A percentile compares a stretch with the other conserved stretches of the same genome.
Conservation (phyloP, 768 basidiomycete genomes). For the Phaffia australis region DNA sequence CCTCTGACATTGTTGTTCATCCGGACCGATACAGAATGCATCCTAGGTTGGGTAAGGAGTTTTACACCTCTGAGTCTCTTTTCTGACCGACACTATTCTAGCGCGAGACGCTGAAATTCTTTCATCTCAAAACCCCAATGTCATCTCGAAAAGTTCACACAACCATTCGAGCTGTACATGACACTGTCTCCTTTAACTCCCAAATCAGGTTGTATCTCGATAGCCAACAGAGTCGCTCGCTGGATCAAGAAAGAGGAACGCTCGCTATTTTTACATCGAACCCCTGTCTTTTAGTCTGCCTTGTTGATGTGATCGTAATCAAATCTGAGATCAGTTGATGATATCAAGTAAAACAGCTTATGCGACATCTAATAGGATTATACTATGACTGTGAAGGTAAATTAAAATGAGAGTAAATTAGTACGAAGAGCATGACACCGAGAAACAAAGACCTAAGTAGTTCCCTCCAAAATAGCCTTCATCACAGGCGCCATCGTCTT, state of each 20-base stretch:
- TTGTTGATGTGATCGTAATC: too few species aligned
- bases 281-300: conserved; percentile 62
- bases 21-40: conserved; percentile 70
- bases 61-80: not conserved
- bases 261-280: conserved; percentile 69
- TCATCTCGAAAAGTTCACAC: conserved; percentile 57
- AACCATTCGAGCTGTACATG: conserved; percentile 84
- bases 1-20: conserved; percentile 79
- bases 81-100: not conserved
- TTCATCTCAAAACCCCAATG: not conserved
- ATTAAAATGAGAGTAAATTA: too few species aligned
- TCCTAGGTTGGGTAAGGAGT: conserved; percentile 87
- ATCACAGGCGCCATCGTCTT: conserved; percentile 40
- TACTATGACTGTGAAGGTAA: too few species aligned
- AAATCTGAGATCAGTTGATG: too few species aligned
- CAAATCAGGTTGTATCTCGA: conserved; percentile 74
- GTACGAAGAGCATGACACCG: too few species aligned
- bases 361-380: too few species aligned
- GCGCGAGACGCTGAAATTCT: not conserved
- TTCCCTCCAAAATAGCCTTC: conserved; percentile 24
- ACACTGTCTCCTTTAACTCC: conserved; percentile 69
- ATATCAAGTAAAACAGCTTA: too few species aligned
- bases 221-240: conserved; percentile 74
- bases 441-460: not conserved
- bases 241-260: conserved; percentile 88